Evolutionary conservation across 352 stramenopile genomes (phyloP).

Genomic region (Peronosclerospora sorghi): DNA sequence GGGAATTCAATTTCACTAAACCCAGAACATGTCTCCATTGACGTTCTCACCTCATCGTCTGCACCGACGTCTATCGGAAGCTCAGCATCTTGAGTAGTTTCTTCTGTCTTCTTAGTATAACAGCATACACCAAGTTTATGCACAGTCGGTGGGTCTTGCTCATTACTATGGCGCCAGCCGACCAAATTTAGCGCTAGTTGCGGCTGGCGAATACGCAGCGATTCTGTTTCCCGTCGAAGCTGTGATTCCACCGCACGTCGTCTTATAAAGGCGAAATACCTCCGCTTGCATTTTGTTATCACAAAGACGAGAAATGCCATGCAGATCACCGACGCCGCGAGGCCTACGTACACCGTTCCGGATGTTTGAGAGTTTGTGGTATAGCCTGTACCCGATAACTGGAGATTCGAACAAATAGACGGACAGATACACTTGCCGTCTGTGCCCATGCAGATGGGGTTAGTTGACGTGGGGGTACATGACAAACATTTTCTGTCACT

Average conservation of each 20-base stretch:
- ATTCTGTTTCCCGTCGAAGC: conserved; percentile 8
- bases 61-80: neutral
- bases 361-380: conserved; percentile 1
- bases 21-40: conserved; percentile 6
- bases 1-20: conserved; percentile 7
- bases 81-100: neutral
- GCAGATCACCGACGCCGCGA: conserved; percentile 5
- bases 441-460: conserved; percentile 17
- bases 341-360: conserved; percentile 11
- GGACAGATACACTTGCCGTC: conserved; percentile 23
- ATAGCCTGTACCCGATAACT: conserved; percentile 1
- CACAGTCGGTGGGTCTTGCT: conserved; percentile 16
- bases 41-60: conserved; percentile 3
- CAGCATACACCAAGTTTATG: conserved; percentile 12
- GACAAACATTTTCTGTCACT: conserved; percentile 16
- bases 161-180: conserved; percentile 17
- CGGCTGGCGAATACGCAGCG: conserved; percentile 11
- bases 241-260: conserved; percentile 1
- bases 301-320: conserved; percentile 15
- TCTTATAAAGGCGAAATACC: neutral
- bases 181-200: conserved; percentile 17
- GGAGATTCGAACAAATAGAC: conserved; percentile 21
- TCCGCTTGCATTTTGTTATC: conserved; percentile 12
- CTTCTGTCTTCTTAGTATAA: conserved; percentile 6
- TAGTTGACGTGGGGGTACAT: conserved; percentile 13